Evolutionary conservation across 768 basidiomycete species (phyloP).

Genomic region (Russula griseocarnosa): DNA sequence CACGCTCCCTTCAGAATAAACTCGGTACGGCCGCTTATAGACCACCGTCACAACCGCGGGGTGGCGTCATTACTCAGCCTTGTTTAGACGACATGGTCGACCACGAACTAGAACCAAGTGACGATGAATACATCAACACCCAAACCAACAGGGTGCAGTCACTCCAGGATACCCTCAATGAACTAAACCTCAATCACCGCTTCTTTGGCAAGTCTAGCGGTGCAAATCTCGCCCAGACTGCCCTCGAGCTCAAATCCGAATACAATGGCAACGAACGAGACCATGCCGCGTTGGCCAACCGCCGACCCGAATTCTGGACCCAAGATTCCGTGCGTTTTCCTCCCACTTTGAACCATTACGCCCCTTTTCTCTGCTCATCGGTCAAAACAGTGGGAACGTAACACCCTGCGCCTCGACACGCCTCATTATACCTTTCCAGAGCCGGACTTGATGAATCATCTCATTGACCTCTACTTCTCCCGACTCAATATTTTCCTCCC

Average conservation of each 20-base stretch:
- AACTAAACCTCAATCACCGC: constrained; percentile 33
- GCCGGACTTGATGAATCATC: constrained; percentile 37
- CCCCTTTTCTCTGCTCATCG: constrained; percentile 2
- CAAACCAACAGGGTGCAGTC: constrained; percentile 24
- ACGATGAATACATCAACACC: constrained; percentile 32
- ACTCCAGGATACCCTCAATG: constrained; percentile 34
- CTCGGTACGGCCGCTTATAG: constrained; percentile 11
- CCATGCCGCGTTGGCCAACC: constrained; percentile 30
- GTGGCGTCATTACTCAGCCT: not conserved
- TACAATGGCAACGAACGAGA: constrained; percentile 32
- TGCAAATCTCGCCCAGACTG: constrained; percentile 41
- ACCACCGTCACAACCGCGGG: not conserved
- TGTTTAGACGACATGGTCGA: constrained; percentile 6
- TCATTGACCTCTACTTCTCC: constrained; percentile 50
- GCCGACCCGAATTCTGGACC: constrained; percentile 50
- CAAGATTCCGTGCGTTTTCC: constrained; percentile 41
- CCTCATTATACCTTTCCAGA: constrained; percentile 33
- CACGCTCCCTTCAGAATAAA: constrained; percentile 23
- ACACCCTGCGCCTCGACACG: not conserved
- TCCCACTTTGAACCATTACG: not conserved
- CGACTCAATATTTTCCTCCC: constrained; percentile 43
- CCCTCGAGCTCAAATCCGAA: constrained; percentile 42
- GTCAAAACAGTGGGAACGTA: constrained; percentile 21
- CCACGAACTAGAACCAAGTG: constrained; percentile 23
- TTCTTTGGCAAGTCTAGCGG: constrained; percentile 46